These are phyloP conservation scores for Pleomassaria siparia DNA, from an alignment of 2,329 filamentous ascomycete species.

Conservation along the genomic window DNA sequence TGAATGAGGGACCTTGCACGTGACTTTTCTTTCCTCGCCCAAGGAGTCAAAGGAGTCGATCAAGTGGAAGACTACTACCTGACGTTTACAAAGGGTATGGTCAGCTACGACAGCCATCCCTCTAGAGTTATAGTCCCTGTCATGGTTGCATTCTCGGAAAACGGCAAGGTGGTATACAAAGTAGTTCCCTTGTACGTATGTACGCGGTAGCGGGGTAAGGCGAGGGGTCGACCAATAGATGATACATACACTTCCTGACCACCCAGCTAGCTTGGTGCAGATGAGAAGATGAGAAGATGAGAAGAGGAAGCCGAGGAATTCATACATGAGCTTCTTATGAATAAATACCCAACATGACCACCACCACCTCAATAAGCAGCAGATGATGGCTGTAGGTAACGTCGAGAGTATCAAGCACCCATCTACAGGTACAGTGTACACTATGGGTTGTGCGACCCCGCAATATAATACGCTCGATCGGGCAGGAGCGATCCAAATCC, in stretches of 20 bases:
- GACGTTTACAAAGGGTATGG: neutral
- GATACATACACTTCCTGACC: too few relatives aligned
- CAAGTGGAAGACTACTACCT: too few relatives aligned
- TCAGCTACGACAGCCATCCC: neutral
- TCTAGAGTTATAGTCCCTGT: neutral
- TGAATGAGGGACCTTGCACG: neutral
- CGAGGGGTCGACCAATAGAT: too few relatives aligned
- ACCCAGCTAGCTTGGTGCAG: too few relatives aligned
- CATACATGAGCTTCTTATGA: too few relatives aligned
- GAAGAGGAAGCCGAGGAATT: neutral
- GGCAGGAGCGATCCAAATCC: conserved; percentile 18
- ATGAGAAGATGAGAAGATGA: neutral
- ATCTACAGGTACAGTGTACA: conserved; percentile 14
- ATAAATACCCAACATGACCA: too few relatives aligned
- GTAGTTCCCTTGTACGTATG: too few relatives aligned
- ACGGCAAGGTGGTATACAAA: neutral
- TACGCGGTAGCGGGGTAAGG: neutral
- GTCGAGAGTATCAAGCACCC: neutral
- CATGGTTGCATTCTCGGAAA: neutral
- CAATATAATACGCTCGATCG: conserved; percentile 22
- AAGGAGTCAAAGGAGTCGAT: too few relatives aligned
- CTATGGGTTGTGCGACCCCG: too few relatives aligned
- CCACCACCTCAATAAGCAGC: too few relatives aligned
- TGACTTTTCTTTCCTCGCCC: too few relatives aligned
- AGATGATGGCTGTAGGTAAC: too few relatives aligned